phyloP scores from a whole-genome alignment of 1,139 yeast genomes.

The Blastobotrys capitulatus region DNA sequence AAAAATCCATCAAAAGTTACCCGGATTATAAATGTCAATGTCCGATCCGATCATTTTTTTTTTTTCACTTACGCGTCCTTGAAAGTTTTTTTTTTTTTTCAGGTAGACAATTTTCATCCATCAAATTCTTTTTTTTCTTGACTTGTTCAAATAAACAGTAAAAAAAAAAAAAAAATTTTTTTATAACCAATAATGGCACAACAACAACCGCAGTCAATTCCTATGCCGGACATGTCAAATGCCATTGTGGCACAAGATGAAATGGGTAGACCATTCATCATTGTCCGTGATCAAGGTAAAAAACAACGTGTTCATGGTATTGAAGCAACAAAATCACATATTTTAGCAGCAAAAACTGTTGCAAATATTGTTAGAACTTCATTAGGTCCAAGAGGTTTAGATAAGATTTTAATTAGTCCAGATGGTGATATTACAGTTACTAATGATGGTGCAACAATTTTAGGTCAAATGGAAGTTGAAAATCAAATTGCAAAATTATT shows the following conservation, averaged over 20 bases:
- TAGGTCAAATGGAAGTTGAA: conserved; percentile 93
- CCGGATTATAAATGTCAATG: not conserved
- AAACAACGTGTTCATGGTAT: conserved; percentile 89
- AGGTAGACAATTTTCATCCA: conserved; percentile 3
- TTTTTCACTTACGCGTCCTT: not conserved
- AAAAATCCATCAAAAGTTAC: too few relatives aligned
- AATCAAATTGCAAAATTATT: conserved; percentile 93
- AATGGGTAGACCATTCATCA: conserved; percentile 97
- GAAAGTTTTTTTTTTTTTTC: not conserved
- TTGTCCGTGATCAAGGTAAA: conserved; percentile 93
- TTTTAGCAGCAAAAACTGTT: conserved; percentile 92
- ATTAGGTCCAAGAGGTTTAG: conserved; percentile 96
- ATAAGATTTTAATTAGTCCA: conserved; percentile 85
- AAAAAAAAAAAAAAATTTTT: not conserved
- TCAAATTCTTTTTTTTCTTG: conserved; percentile 5
- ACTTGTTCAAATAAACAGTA: too few relatives aligned
- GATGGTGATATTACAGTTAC: conserved; percentile 98
- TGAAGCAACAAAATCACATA: conserved; percentile 91
- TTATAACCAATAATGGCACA: conserved; percentile 6
- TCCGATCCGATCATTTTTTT: too few relatives aligned
- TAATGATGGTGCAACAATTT: conserved; percentile 96
- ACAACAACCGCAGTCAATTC: conserved; percentile 40
- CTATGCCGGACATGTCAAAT: conserved; percentile 91
- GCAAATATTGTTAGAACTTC: conserved; percentile 90
- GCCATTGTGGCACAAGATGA: conserved; percentile 99